These are phyloP conservation scores for Coix lacrymajobi DNA, from an alignment of 176 grass and related monocot genomes.

Conservation along the genomic window DNA sequence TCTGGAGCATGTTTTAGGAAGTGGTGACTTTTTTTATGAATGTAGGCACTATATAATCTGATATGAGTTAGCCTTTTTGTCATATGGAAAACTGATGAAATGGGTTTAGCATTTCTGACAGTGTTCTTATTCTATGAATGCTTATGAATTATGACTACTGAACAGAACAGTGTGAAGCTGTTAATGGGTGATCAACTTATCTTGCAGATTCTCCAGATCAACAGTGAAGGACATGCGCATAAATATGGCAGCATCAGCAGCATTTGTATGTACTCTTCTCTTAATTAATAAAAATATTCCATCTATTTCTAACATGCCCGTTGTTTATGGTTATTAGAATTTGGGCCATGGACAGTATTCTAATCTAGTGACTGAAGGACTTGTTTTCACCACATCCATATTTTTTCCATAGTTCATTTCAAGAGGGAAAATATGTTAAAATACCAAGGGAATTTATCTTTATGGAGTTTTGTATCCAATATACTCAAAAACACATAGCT, in stretches of 20 bases:
- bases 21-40: conserved; percentile 3
- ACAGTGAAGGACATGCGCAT: conserved; percentile 75
- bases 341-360: background rate
- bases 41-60: background rate
- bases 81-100: background rate
- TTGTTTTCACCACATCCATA: background rate
- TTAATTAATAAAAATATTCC: background rate
- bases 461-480: background rate
- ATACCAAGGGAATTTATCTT: background rate
- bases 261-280: conserved; percentile 59
- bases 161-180: background rate
- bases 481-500: background rate
- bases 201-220: conserved; percentile 74
- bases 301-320: background rate
- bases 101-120: background rate
- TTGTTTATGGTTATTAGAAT: conserved; percentile 5
- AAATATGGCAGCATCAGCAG: conserved; percentile 84
- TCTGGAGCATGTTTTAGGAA: conserved; percentile 2
- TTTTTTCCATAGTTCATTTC: background rate
- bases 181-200: conserved; percentile 13
- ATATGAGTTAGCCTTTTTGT: background rate
- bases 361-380: background rate
- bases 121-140: background rate
- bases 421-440: background rate
- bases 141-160: background rate